Evolutionary conservation across 371 early-diverging fungal species (phyloP).

Genomic region (Mortierella sp.): DNA sequence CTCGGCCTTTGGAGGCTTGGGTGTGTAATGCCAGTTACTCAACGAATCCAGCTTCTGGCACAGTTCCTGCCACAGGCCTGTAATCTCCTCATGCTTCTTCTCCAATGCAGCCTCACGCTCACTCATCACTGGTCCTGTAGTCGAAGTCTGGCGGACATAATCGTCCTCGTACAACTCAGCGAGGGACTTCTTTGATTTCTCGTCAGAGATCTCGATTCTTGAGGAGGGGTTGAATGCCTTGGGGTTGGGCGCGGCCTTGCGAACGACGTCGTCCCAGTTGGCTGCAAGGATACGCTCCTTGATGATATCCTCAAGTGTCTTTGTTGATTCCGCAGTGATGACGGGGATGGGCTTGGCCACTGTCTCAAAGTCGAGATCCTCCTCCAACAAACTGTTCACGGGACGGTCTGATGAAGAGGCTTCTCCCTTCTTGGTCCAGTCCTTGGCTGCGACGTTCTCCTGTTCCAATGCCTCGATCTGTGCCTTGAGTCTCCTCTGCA

Average conservation of each 20-base stretch:
- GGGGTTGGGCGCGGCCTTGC: constrained; percentile 78
- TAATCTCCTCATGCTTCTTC: constrained; percentile 85
- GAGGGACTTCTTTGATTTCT: constrained; percentile 86
- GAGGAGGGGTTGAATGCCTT: constrained; percentile 85
- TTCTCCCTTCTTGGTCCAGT: constrained; percentile 94
- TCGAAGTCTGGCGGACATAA: constrained; percentile 72
- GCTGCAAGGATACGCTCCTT: constrained; percentile 88
- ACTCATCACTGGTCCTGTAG: constrained; percentile 66
- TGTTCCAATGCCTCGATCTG: constrained; percentile 87
- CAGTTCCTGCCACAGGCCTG: constrained; percentile 75
- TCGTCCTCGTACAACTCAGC: constrained; percentile 95
- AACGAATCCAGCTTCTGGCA: constrained; percentile 90
- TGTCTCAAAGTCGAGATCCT: constrained; percentile 91
- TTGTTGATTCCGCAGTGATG: constrained; percentile 91
- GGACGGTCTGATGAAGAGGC: constrained; percentile 80
- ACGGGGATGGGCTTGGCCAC: constrained; percentile 88
- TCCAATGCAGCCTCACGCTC: constrained; percentile 79
- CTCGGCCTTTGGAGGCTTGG: constrained; percentile 79
- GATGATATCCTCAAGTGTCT: constrained; percentile 92
- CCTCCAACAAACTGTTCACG: constrained; percentile 92
- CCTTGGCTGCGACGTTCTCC: constrained; percentile 84
- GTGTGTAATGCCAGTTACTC: constrained; percentile 93
- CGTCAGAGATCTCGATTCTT: constrained; percentile 82
- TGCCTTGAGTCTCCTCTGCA: constrained; percentile 72
- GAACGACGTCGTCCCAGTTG: constrained; percentile 92